Evolutionary conservation across 345 rosid genomes (phyloP).

Genomic region (Theobroma cacao): DNA sequence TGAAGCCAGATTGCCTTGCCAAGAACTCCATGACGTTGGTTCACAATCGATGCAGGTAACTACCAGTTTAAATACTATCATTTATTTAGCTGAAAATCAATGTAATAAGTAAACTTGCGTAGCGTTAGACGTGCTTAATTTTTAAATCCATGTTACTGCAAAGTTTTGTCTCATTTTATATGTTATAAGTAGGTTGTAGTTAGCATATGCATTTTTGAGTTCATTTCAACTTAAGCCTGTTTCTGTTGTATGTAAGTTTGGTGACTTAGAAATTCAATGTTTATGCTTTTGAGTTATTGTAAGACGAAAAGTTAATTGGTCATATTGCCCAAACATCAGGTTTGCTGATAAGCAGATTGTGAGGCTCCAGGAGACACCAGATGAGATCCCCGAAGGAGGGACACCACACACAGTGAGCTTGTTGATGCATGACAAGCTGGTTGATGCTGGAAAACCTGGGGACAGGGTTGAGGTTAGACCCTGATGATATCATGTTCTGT

Average conservation of each 20-base stretch:
- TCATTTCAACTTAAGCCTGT: neutral
- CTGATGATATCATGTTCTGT: neutral
- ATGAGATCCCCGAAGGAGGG: conserved; percentile 97
- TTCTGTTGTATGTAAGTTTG: neutral
- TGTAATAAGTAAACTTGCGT: neutral
- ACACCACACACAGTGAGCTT: conserved; percentile 98
- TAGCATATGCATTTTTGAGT: neutral
- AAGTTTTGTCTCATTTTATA: neutral
- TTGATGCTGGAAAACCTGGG: conserved; percentile 94
- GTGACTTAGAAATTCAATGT: neutral
- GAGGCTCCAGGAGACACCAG: conserved; percentile 97
- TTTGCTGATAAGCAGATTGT: conserved; percentile 98
- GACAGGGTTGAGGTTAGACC: conserved; percentile 86
- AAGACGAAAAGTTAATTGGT: neutral
- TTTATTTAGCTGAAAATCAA: neutral
- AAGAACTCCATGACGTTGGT: conserved; percentile 85
- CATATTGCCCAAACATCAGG: conserved; percentile 35
- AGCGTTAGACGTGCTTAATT: neutral
- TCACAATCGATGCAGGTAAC: conserved; percentile 94
- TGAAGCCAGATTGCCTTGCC: conserved; percentile 81
- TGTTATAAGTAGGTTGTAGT: neutral
- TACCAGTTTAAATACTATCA: neutral
- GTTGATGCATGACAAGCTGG: conserved; percentile 96
- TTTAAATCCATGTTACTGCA: neutral
- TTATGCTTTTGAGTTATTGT: neutral